Percentiles rank a stretch among this genome's conserved stretches.
Evolutionary conservation across 2,329 filamentous ascomycete genomes (phyloP).

Genomic region (Domatiomyces globalis): DNA sequence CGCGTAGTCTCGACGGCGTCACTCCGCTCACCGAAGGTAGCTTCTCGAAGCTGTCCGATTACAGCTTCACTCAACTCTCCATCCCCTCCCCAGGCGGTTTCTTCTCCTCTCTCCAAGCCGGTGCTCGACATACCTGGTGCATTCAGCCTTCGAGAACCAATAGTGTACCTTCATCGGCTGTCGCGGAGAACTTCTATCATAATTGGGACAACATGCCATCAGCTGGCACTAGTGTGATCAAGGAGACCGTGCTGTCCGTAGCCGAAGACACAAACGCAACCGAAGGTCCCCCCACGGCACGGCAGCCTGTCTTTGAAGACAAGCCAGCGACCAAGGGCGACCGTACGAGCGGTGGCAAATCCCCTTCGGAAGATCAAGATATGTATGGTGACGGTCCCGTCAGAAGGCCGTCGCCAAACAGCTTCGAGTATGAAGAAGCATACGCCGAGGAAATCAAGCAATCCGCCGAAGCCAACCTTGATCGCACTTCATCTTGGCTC

Average conservation of each 20-base stretch:
- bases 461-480: constrained; percentile 57
- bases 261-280: constrained; percentile 32
- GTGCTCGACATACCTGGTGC: constrained; percentile 65
- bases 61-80: constrained; percentile 65
- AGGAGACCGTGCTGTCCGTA: constrained; percentile 56
- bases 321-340: background rate
- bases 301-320: constrained; percentile 19
- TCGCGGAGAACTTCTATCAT: constrained; percentile 84
- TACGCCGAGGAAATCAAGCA: constrained; percentile 62
- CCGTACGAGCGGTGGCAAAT: constrained; percentile 2
- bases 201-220: constrained; percentile 43
- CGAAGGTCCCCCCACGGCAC: constrained; percentile 54
- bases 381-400: constrained; percentile 12
- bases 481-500: constrained; percentile 78
- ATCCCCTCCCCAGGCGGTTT: constrained; percentile 87
- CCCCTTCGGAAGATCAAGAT: constrained; percentile 12
- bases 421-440: constrained; percentile 57
- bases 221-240: constrained; percentile 27
- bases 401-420: constrained; percentile 42
- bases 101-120: constrained; percentile 69
- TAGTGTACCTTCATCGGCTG: constrained; percentile 60
- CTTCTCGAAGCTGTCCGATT: constrained; percentile 39
- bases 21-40: constrained; percentile 33
- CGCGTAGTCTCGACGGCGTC: constrained; percentile 29
- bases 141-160: constrained; percentile 27